Base-by-base conservation (phyloP, 805 yeast genomes). In the Candida ovalis region DNA sequence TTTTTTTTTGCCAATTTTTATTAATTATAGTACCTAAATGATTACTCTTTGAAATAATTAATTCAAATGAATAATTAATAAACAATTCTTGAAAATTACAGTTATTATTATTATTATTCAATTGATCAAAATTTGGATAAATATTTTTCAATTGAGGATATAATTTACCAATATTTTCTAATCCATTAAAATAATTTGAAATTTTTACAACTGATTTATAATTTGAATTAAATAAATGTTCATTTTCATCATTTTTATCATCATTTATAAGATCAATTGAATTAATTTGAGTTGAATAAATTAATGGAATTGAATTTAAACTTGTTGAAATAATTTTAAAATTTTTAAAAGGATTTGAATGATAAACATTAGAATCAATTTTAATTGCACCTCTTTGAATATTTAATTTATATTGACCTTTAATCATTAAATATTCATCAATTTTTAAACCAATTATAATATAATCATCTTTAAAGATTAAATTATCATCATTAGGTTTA, bases 341-440 rank as follows among this genome's bases (percentile, higher is more conserved):
- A 2, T 45, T 36, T 9, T 27, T 13, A 1, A 19, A 8, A 5
- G 49, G 51, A 27, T 52, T 52, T 18, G 64, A 69, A 56, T 57
- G 73, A 55, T 64, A 64, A 1, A 60, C 38, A 18, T 64, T 46
- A 54, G 74, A 69, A 52, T 81, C 80, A 1, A 80, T 50, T 3
- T 62, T 51, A 0, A 77, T 58, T 0, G 76, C 73, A 17, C 86
- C 86, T 44, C 75, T 59, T 50, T 71, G 73, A 0, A 81, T 63
- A 3, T 59, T 58, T 22, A 81, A 43, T 3, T 41, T 55, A 52
- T 70, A 79, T 49, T 74, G 80, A 0, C 86, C 86, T 46, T 68
- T 64, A 1, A 81, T 46, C 36, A 78, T 54, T 2, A 81, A 49
- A 44, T 58, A 68, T 48, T 80, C 80, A 24, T 64, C 61, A 1